These are phyloP conservation scores for Lactuca saligna DNA, from an alignment of 129 eudicot genomes.

Conservation along the genomic window DNA sequence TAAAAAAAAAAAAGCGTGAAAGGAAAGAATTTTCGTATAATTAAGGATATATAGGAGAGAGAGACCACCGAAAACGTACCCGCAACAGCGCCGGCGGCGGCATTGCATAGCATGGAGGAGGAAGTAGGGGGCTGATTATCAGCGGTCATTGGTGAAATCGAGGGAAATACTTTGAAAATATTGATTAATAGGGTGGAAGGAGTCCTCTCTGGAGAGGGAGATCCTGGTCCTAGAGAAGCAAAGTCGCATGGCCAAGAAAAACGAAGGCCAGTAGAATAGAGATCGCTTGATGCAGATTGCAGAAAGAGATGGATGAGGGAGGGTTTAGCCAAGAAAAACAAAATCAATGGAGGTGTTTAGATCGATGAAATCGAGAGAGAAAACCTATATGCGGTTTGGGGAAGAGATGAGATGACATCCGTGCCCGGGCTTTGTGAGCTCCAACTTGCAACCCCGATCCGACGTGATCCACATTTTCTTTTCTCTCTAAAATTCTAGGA, in stretches of 20 bases:
- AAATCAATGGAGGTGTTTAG: neutral
- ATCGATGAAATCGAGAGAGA: constrained; percentile 24
- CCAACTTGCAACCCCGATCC: neutral
- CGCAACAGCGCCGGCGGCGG: constrained; percentile 96
- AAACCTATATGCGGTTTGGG: neutral
- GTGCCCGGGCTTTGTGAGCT: neutral
- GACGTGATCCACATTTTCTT: neutral
- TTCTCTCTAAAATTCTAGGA: too few species aligned
- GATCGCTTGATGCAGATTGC: neutral
- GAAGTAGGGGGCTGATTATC: constrained; percentile 55
- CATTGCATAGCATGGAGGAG: constrained; percentile 68
- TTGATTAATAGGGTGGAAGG: constrained; percentile 11
- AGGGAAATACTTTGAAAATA: neutral
- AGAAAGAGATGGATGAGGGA: constrained; percentile 5
- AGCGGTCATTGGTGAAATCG: constrained; percentile 43
- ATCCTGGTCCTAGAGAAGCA: constrained; percentile 33
- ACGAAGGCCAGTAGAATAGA: neutral
- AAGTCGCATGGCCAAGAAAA: constrained; percentile 72
- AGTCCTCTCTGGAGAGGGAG: constrained; percentile 80
- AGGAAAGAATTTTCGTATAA: neutral
- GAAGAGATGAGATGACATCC: neutral
- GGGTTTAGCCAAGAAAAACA: constrained; percentile 19
- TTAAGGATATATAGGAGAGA: neutral
- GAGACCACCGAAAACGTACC: constrained; percentile 35
- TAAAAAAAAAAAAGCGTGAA: neutral